These are phyloP conservation scores for Penicillium sp. DNA, from an alignment of 2,329 filamentous ascomycete species.

Conservation along the genomic window DNA sequence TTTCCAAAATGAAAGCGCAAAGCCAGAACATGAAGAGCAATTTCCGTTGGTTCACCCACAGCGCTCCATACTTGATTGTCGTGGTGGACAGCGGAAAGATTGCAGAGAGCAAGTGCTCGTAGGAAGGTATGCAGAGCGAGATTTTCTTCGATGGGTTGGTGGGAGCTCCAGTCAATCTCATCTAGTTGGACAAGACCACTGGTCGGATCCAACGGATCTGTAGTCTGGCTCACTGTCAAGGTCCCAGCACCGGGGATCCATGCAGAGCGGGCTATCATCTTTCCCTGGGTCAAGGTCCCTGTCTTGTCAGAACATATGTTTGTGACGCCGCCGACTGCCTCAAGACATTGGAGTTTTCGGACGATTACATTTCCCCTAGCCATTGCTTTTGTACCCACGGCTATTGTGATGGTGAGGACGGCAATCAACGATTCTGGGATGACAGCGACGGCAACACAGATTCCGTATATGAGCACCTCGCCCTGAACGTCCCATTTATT, in stretches of 20 bases:
- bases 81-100: constrained; percentile 51
- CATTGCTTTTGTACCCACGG: constrained; percentile 55
- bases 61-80: constrained; percentile 49
- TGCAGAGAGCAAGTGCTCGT: constrained; percentile 54
- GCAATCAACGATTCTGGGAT: constrained; percentile 63
- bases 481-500: constrained; percentile 55
- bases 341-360: constrained; percentile 53
- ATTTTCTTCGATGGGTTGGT: constrained; percentile 22
- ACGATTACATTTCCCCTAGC: constrained; percentile 53
- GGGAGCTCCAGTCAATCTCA: constrained; percentile 28
- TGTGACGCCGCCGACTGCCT: constrained; percentile 56
- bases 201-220: constrained; percentile 55
- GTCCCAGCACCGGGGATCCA: constrained; percentile 55
- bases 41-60: constrained; percentile 64
- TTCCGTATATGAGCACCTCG: constrained; percentile 59
- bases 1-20: constrained; percentile 56
- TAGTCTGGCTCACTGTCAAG: constrained; percentile 52
- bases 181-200: constrained; percentile 46
- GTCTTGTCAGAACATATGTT: constrained; percentile 60
- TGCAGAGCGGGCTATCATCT: constrained; percentile 59
- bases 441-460: constrained; percentile 58
- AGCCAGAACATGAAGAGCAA: constrained; percentile 65
- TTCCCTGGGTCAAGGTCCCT: constrained; percentile 54
- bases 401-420: constrained; percentile 61
- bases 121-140: constrained; percentile 50